These are phyloP conservation scores for Theileria annulata DNA, from an alignment of 169 alveolate species.

Conservation along the genomic window DNA sequence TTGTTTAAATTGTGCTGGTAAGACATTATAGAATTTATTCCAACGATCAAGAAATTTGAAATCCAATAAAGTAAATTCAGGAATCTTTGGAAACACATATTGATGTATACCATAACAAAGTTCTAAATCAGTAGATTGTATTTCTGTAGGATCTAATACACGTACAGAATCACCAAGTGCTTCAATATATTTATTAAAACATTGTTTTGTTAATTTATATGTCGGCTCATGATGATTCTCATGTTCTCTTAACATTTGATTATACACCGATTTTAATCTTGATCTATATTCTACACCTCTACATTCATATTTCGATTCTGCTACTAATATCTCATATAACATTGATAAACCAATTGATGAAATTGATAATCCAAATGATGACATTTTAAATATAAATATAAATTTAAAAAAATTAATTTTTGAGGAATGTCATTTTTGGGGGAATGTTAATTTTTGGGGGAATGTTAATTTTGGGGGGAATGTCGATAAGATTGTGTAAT, in stretches of 20 bases:
- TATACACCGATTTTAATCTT: conserved; percentile 25
- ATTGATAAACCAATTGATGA: conserved; percentile 34
- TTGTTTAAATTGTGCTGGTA: neutral
- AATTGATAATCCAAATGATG: conserved; percentile 23
- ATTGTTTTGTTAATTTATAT: neutral
- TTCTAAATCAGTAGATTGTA: conserved; percentile 12
- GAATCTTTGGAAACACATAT: conserved; percentile 60
- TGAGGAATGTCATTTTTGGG: too few species aligned
- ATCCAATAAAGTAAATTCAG: conserved; percentile 26
- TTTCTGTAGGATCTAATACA: conserved; percentile 37
- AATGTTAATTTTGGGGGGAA: too few species aligned
- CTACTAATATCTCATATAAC: conserved; percentile 52
- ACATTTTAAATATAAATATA: too few species aligned
- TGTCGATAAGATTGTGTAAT: too few species aligned
- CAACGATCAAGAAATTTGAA: conserved; percentile 19
- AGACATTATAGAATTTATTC: conserved; percentile 27
- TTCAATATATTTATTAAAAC: conserved; percentile 10
- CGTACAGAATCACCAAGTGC: conserved; percentile 34
- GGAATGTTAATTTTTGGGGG: too few species aligned
- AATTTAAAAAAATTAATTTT: too few species aligned
- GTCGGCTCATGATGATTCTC: neutral
- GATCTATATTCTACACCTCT: conserved; percentile 64
- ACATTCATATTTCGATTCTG: conserved; percentile 58
- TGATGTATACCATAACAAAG: conserved; percentile 51
- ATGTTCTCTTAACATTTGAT: conserved; percentile 37